Conservation (phyloP, 78 protist species). For the Fonticula alba region DNA sequence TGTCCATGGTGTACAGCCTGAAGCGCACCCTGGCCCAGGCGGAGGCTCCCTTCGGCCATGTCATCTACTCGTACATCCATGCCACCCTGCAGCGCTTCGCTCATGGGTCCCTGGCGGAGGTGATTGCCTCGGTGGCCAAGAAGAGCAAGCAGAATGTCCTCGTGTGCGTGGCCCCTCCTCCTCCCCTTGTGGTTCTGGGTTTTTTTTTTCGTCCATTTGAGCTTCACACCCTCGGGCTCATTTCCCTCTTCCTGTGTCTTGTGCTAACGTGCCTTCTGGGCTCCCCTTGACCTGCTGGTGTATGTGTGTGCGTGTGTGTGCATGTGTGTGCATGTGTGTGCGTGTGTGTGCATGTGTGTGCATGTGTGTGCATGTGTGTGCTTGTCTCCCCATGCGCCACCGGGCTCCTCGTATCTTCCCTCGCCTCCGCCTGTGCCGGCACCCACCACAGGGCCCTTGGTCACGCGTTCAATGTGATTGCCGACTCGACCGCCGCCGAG, state of each 20-base stretch:
- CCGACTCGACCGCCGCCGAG: too few relatives aligned
- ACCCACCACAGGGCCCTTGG: too few relatives aligned
- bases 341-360: background rate
- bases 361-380: background rate
- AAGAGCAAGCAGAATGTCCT: slow-evolving; percentile 24
- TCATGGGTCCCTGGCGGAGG: slow-evolving; percentile 32
- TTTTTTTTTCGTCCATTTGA: background rate
- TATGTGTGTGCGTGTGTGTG: slow-evolving; percentile 1
- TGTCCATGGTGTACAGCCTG: slow-evolving; percentile 55
- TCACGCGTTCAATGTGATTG: too few relatives aligned
- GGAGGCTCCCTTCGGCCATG: slow-evolving; percentile 21
- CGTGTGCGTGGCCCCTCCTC: background rate
- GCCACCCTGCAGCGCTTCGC: slow-evolving; percentile 38
- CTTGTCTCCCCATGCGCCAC: too few relatives aligned
- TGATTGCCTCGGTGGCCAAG: slow-evolving; percentile 27
- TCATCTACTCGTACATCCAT: slow-evolving; percentile 23
- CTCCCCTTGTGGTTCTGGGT: background rate
- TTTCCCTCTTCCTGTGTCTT: background rate
- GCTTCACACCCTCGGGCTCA: background rate
- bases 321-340: too few relatives aligned
- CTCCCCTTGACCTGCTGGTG: too few relatives aligned
- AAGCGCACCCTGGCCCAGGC: slow-evolving; percentile 9
- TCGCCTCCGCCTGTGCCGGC: too few relatives aligned
- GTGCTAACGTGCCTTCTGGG: background rate
- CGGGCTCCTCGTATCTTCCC: too few relatives aligned